A percentile compares a stretch with the other conserved stretches of the same genome.
phyloP scores from a whole-genome alignment of 1,284 basidiomycete genomes.

The Exobasidium cylindrosporum region DNA sequence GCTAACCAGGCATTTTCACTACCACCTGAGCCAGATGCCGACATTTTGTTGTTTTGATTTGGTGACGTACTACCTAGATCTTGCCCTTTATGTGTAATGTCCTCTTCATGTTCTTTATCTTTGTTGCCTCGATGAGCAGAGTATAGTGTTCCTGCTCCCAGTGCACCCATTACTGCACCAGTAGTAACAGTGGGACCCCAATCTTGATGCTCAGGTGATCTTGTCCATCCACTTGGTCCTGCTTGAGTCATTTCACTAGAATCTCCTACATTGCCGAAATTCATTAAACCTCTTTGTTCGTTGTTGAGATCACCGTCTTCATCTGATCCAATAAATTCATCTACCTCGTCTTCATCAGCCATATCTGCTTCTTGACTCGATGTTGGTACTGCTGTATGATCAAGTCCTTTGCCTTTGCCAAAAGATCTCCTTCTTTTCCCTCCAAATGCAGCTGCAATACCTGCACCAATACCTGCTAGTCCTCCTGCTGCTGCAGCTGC shows the following conservation, averaged over 20 bases:
- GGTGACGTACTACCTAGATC: constrained; percentile 6
- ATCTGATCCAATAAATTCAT: constrained; percentile 13
- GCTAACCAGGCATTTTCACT: constrained; percentile 3
- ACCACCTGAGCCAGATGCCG: not conserved
- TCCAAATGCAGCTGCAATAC: not conserved
- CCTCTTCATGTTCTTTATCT: not conserved
- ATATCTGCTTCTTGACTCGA: constrained; percentile 1
- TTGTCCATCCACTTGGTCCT: constrained; percentile 6
- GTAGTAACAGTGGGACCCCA: not conserved
- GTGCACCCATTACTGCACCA: constrained; percentile 12
- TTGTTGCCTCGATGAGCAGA: not conserved
- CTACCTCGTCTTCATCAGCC: constrained; percentile 2
- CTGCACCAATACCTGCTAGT: constrained; percentile 7
- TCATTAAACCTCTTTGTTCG: constrained; percentile 31
- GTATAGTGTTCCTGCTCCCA: constrained; percentile 13
- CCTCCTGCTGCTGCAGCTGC: not conserved
- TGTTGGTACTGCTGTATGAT: not conserved
- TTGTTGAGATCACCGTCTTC: constrained; percentile 23
- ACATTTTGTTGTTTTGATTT: not conserved
- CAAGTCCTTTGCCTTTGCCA: constrained; percentile 5
- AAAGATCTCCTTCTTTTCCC: constrained; percentile 11
- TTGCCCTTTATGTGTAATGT: too few species aligned
- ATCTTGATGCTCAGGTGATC: not conserved
- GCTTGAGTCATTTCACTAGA: constrained; percentile 12
- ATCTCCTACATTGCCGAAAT: constrained; percentile 15